Percentiles rank a stretch among this genome's conserved stretches.
phyloP scores from a whole-genome alignment of 1,284 basidiomycete species.

The Rhodofomes roseus region DNA sequence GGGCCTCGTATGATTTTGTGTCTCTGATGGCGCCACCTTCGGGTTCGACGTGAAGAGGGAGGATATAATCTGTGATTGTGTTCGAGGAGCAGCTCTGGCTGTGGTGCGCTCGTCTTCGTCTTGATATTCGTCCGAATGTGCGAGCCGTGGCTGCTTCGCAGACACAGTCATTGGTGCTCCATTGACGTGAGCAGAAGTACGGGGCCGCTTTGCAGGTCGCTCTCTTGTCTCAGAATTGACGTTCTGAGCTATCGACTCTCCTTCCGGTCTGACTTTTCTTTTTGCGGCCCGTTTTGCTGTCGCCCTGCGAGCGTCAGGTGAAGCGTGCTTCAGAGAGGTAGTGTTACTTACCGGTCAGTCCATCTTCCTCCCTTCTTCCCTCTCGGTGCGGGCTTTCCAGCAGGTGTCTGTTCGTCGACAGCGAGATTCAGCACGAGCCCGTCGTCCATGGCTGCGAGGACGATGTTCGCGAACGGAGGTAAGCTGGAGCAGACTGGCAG shows the following conservation, averaged over 20 bases:
- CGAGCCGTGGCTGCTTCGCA: slow-evolving; percentile 24
- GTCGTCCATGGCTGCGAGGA: slow-evolving; percentile 53
- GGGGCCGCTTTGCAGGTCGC: slow-evolving; percentile 46
- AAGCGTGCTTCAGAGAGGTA: slow-evolving; percentile 6
- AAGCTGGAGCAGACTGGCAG: neutral
- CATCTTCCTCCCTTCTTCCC: slow-evolving; percentile 74
- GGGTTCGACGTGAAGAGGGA: slow-evolving; percentile 89
- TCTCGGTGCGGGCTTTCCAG: slow-evolving; percentile 24
- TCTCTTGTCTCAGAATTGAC: slow-evolving; percentile 11
- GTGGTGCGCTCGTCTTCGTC: slow-evolving; percentile 16
- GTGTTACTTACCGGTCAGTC: slow-evolving; percentile 71
- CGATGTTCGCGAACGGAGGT: neutral
- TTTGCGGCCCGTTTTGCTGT: slow-evolving; percentile 69
- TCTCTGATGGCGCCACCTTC: slow-evolving; percentile 46
- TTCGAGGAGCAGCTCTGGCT: slow-evolving; percentile 24
- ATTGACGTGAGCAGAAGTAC: slow-evolving; percentile 23
- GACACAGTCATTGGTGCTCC: neutral
- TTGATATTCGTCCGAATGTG: slow-evolving; percentile 6
- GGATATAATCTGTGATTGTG: slow-evolving; percentile 76
- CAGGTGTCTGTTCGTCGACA: slow-evolving; percentile 30
- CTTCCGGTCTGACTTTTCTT: slow-evolving; percentile 46
- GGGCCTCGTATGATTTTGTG: slow-evolving; percentile 24
- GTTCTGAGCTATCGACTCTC: neutral
- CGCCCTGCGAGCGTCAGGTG: slow-evolving; percentile 39
- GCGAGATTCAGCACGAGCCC: slow-evolving; percentile 68